A percentile compares a stretch with the other conserved stretches of the same genome.
Evolutionary conservation across 2,329 filamentous ascomycete species (phyloP).

Genomic region (Colletotrichum sp.): DNA sequence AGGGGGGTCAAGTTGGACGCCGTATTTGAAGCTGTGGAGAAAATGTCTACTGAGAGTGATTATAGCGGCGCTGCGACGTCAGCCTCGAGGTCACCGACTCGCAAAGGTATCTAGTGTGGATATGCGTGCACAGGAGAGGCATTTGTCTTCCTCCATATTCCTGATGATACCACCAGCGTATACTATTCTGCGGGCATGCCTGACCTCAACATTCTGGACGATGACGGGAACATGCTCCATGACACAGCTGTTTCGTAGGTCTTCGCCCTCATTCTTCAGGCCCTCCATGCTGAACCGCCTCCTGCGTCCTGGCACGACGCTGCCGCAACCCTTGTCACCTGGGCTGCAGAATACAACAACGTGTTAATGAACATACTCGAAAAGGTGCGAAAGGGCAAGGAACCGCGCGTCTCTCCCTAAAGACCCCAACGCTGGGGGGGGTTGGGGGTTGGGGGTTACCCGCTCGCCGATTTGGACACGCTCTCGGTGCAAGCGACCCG

Average conservation of each 20-base stretch:
- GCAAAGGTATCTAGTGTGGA: too few relatives aligned
- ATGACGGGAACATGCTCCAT: slow-evolving; percentile 37
- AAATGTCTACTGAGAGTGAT: too few relatives aligned
- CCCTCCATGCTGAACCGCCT: slow-evolving; percentile 31
- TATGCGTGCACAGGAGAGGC: too few relatives aligned
- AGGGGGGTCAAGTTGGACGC: too few relatives aligned
- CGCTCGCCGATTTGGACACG: slow-evolving; percentile 34
- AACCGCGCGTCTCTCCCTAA: slow-evolving; percentile 24
- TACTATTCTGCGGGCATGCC: too few relatives aligned
- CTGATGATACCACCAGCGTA: too few relatives aligned
- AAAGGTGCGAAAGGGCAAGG: slow-evolving; percentile 22
- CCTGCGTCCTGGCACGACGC: slow-evolving; percentile 34
- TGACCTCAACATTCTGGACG: slow-evolving; percentile 31
- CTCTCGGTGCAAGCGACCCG: slow-evolving; percentile 21
- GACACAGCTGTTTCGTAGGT: slow-evolving; percentile 41
- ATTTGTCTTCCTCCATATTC: too few relatives aligned
- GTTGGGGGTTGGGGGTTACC: slow-evolving; percentile 20
- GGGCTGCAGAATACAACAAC: slow-evolving; percentile 32
- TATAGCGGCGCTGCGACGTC: too few relatives aligned
- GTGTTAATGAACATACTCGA: slow-evolving; percentile 28
- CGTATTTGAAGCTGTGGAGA: too few relatives aligned
- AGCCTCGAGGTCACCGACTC: too few relatives aligned
- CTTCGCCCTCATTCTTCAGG: slow-evolving; percentile 41
- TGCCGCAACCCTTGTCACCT: slow-evolving; percentile 26
- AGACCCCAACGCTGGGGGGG: slow-evolving; percentile 31